Base-by-base conservation (phyloP, 208 protist species). In the Sergeia podlipaevii region DNA sequence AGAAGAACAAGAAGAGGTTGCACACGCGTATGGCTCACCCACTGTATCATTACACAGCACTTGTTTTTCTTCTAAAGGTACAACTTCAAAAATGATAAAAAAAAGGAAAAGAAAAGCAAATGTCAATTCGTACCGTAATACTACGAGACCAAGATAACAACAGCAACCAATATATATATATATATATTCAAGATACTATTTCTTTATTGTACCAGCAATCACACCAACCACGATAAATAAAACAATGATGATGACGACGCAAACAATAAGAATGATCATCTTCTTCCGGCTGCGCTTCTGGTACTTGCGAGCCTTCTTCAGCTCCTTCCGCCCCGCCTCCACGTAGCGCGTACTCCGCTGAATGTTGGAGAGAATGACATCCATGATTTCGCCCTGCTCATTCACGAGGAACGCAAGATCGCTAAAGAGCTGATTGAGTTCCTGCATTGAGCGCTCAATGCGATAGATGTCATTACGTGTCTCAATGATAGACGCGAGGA, bases 381-480 rank as follows among this genome's bases (percentile, higher is more conserved):
- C 84, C 71, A 95, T 75, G 20, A 91, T 20, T 41, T 96, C 82
- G 2, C 78, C 83, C 42, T 96, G 90, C 69, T 95, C 88, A 39
- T 91, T 69, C 26, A 96, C 85, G 20, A 96, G 69, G 48, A 92
- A 76, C 30, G 87, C 90, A 0, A 96, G 66, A 33, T 96, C 90
- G 47, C 87, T 83, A 50, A 96, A 95, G 50, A 95, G 67, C 60
- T 91, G 88, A 39, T 93, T 86, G 8, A 96, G 67, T 24, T 85
- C 72, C 2, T 77, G 81, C 85, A 96, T 92, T 13, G 80, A 84
- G 44, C 80, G 65, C 59, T 96, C 90, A 58, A 96, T 95, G 33
- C 81, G 75, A 44, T 85, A 90, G 39, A 96, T 92, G 49, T 96
- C 90, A 54, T 91, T 89, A 28, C 86, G 74, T 21, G 80, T 95